Evolutionary conservation across 2,329 filamentous ascomycete species (phyloP), one percentile per base, ranked within the genome.

Genomic region (Aureobasidium zeae): DNA sequence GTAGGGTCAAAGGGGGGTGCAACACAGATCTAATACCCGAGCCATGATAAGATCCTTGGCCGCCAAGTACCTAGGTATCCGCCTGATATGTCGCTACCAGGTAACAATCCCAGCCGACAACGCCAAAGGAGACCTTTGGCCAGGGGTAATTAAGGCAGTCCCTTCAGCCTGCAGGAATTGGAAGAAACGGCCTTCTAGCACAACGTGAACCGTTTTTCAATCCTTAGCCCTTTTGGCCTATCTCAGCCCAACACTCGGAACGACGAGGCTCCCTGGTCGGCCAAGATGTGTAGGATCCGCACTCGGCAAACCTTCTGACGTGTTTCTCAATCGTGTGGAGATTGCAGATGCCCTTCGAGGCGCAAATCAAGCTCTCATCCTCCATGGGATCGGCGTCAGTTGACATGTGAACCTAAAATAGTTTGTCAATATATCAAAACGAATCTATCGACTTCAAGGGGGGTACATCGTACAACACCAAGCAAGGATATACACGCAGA

Each of bases 141-240:
- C 22, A 41, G 37, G 37, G 37, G 13, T 41, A 41, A 41, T 41
- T 41, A 19, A 15, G 19, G 25, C 32, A 26, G 32, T 41, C 28
- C 32, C 37, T 22, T 7, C 19, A 12, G 31, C 15, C 10, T 33
- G 31, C 7, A 8, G 10, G 21, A 21, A 24, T 10, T 29, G 25
- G 1, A 13, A 29, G 22, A 19, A 5, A 7, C 29, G 19, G 22
- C n/a, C 9, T 4, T 25, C 15, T 41, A 41, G 37, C 32, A n/a
- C 28, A 41, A 41, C 37, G 37, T 41, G 19, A n/a, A 10, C 37
- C 37, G 37, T 41, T 41, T 11, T 25, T 2, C n/a, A 41, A 17
- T 17, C 28, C 19, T 15, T 19, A 6, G 17, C 37, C 37, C 26
- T 41, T 41, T 10, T 13, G 7, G 19, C 37, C 37, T 7, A 31